Percentiles rank a stretch among this genome's conserved stretches.
phyloP scores from a whole-genome alignment of 2,329 filamentous ascomycete genomes.

The Fusarium proliferatum region DNA sequence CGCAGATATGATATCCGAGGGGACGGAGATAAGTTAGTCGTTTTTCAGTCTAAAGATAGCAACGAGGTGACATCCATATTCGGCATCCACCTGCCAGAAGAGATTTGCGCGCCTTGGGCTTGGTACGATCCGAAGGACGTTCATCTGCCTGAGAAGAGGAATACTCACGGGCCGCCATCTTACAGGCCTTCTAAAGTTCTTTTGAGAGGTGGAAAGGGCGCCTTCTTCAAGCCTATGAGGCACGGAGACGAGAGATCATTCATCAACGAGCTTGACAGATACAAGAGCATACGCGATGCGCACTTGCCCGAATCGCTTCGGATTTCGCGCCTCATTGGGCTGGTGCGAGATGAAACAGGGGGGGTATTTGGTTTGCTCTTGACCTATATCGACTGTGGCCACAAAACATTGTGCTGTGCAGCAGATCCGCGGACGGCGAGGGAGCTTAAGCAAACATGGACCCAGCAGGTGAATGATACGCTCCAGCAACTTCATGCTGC shows the following conservation, averaged over 20 bases:
- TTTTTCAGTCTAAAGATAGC: accelerated
- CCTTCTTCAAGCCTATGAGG: neutral
- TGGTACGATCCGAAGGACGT: accelerated
- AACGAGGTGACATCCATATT: accelerated
- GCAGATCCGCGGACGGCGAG: accelerated
- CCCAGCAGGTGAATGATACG: neutral
- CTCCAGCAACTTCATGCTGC: accelerated
- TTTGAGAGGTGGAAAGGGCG: accelerated
- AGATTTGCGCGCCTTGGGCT: neutral
- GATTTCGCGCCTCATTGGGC: neutral
- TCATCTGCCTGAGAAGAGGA: neutral
- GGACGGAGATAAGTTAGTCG: neutral
- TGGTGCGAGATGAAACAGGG: neutral
- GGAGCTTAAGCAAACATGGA: accelerated
- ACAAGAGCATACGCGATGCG: neutral
- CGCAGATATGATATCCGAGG: neutral
- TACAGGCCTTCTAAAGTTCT: neutral
- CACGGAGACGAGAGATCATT: neutral
- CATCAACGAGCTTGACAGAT: neutral
- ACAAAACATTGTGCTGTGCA: neutral
- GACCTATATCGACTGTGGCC: neutral
- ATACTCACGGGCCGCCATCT: accelerated
- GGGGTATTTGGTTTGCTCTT: neutral
- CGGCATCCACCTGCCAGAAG: neutral
- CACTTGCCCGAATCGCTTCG: accelerated